Base-by-base conservation (phyloP, 2,329 filamentous ascomycete species). In the Xenosphaeropsis pyriputrescens region DNA sequence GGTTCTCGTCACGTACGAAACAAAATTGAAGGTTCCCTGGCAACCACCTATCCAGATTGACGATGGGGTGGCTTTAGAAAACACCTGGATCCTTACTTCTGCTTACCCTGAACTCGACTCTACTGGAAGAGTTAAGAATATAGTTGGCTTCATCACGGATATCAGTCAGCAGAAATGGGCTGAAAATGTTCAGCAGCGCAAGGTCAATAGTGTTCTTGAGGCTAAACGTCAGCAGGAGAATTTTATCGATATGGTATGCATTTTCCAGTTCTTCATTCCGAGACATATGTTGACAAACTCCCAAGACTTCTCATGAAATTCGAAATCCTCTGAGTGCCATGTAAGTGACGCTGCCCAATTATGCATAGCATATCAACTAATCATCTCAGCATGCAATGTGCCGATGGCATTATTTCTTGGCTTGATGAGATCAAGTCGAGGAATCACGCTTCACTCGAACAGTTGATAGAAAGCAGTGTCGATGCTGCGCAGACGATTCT, bases 401-500 rank as follows among this genome's bases (percentile, higher is more conserved):
- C 79, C 2, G 81, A 85, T 50, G 79, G 85, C 49, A 84, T 85
- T 38, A 58, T 60, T 19, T 64, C 63, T 7, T 48, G 44, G 1
- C 46, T 48, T 48, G 44, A 57, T 52, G 57, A 7, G 65, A 68
- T 46, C 60, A 58, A 31, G 13, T n/a, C 30, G 2, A 26, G 13
- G 13, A 22, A 35, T 15, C 13, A 16, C 12, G 12, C 6, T 22
- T 17, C 42, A 45, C 17, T 22, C 29, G 11, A 17, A 18, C 18
- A 60, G 14, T 50, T 51, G 12, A 50, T 84, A 3, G 60, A 62
- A 8, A 72, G 70, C 48, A 75, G 73, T 36, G 69, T 82, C 33
- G 79, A 86, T 46, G 79, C 80, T n/a, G 78, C 80, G 3, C 79
- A 86, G 49, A 88, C 79, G 0, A 86, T 89, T 42, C 72, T 76